Evolutionary conservation across 2,329 filamentous ascomycete species (phyloP), one percentile per base, ranked within the genome.

Genomic region (Monosporascus sp.): DNA sequence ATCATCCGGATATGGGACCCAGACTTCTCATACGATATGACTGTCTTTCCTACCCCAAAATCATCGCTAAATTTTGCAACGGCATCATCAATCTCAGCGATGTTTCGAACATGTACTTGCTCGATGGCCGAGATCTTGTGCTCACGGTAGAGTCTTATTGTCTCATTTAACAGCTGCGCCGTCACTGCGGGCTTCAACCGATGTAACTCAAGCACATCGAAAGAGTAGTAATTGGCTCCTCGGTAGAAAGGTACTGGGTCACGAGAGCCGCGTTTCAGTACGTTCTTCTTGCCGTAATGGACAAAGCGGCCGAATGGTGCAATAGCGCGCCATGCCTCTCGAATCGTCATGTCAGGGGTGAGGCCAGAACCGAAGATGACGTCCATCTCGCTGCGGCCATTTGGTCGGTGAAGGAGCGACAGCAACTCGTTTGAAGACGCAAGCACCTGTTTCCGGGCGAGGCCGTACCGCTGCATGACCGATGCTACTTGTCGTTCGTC

Each of bases 151-250:
- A 24, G 6, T 4, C 24, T 24, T 5, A 24, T 24, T 24, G 24
- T 24, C 24, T 24, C 24, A 24, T 6, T 6, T 24, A 24, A 24
- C 24, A 24, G 24, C 24, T 24, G 24, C 24, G 24, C 24, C 24
- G 5, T 24, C 24, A 24, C 24, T 24, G 24, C 24, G 24, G 24
- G 24, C 24, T 24, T 24, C 24, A 24, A 5, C 24, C 24, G 3
- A 24, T 24, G 24, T 24, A 24, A 24, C 24, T 64, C 60, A 14
- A 64, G 48, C 17, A 63, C 51, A 47, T 62, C 58, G 41, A 61
- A 65, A 15, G 62, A 52, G 27, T 59, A 44, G 50, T 64, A 67
- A 50, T 50, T 58, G 17, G 65, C 65, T n/a, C 62, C 59, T 14
- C 62, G 59, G 9, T 51, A 50, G 15, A 62, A 50, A 3, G 63